Percentiles rank a stretch among this genome's conserved stretches.
Conservation (phyloP, 768 basidiomycete genomes). For the Pleurotus sapidus region DNA sequence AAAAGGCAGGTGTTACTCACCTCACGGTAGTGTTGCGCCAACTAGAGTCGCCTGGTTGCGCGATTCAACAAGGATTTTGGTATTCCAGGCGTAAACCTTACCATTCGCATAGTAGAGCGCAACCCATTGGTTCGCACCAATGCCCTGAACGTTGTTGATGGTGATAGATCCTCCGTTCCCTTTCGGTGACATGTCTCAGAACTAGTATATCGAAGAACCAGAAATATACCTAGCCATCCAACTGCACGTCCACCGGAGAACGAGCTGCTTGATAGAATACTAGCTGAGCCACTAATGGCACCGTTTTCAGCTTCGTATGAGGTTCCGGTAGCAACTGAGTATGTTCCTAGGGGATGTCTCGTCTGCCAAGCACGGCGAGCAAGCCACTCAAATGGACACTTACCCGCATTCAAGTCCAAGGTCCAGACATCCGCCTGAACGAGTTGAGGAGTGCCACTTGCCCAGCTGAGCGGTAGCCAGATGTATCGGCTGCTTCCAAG, state of each 20-base stretch:
- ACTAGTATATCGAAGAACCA: neutral
- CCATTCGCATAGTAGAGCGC: slow-evolving; percentile 59
- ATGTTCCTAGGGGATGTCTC: slow-evolving; percentile 34
- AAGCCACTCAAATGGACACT: slow-evolving; percentile 1
- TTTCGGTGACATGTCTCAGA: slow-evolving; percentile 12
- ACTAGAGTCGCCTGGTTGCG: slow-evolving; percentile 39
- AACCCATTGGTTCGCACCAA: slow-evolving; percentile 56
- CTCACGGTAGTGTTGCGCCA: slow-evolving; percentile 63
- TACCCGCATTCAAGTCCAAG: slow-evolving; percentile 43
- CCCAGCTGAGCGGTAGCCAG: slow-evolving; percentile 60
- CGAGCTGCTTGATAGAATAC: slow-evolving; percentile 35
- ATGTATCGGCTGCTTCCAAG: slow-evolving; percentile 59
- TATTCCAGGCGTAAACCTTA: slow-evolving; percentile 9
- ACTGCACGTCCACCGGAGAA: slow-evolving; percentile 54
- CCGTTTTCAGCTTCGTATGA: slow-evolving; percentile 57
- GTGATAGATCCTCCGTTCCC: slow-evolving; percentile 59
- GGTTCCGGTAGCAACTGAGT: slow-evolving; percentile 45
- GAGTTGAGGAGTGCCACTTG: slow-evolving; percentile 50
- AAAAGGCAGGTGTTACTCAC: slow-evolving; percentile 22
- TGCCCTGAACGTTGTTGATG: slow-evolving; percentile 53
- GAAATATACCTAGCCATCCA: slow-evolving; percentile 49
- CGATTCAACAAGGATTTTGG: neutral
- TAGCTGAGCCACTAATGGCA: slow-evolving; percentile 44
- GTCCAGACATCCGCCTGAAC: slow-evolving; percentile 58
- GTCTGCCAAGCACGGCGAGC: neutral